These are phyloP conservation scores for Diplodia corticola DNA, from an alignment of 2,329 filamentous ascomycete species.

Conservation along the genomic window DNA sequence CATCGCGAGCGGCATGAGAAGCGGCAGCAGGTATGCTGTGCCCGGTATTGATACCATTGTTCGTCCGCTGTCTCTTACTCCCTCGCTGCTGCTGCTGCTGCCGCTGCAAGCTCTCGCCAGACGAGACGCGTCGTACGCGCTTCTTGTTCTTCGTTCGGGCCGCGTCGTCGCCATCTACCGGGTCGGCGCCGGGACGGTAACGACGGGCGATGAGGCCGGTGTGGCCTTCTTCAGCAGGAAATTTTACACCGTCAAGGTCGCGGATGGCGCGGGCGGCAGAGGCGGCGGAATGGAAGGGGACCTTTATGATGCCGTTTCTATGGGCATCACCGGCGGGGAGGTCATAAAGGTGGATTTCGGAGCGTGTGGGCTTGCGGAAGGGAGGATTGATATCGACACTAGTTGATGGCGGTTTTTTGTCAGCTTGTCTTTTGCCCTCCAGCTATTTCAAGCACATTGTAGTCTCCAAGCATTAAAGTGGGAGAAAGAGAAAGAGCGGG, in stretches of 20 bases:
- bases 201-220: neutral
- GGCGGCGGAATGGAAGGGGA: neutral
- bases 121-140: neutral
- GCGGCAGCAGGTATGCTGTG: neutral
- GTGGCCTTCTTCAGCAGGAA: neutral
- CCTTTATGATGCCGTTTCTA: neutral
- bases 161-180: neutral
- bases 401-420: neutral
- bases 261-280: neutral
- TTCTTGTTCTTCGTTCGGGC: neutral
- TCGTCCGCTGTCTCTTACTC: neutral
- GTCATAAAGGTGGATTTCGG: constrained; percentile 11
- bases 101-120: neutral
- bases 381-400: constrained; percentile 2
- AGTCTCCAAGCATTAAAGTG: neutral
- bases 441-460: neutral
- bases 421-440: neutral
- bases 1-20: neutral
- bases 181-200: neutral
- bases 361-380: neutral
- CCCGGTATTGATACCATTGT: neutral
- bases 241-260: neutral
- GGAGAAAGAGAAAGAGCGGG: too few species aligned
- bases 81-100: neutral
- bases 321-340: neutral